phyloP scores from a whole-genome alignment of 2,329 filamentous ascomycete genomes.

The Nakataea oryzae region DNA sequence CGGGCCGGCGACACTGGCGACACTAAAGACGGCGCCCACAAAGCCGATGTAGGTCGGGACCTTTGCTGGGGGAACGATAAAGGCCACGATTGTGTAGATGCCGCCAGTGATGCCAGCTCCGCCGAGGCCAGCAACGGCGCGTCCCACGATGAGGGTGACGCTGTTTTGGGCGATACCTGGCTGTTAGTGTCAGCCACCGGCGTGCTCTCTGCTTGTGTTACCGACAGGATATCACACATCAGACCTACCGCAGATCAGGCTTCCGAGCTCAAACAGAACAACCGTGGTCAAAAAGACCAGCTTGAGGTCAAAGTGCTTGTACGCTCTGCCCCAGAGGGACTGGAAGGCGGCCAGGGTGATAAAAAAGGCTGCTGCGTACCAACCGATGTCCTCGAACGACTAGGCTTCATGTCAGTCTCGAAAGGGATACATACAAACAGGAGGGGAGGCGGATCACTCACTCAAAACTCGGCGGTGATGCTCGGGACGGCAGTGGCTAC shows the following conservation, averaged over 20 bases:
- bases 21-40: slow-evolving; percentile 16
- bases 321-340: slow-evolving; percentile 39
- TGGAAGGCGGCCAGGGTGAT: slow-evolving; percentile 33
- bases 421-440: no score
- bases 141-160: slow-evolving; percentile 40
- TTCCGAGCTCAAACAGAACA: slow-evolving; percentile 42
- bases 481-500: not conserved
- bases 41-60: slow-evolving; percentile 18
- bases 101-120: slow-evolving; percentile 38
- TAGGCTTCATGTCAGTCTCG: not conserved
- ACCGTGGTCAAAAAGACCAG: slow-evolving; percentile 28
- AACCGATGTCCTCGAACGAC: slow-evolving; percentile 10
- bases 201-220: no score
- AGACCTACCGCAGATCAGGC: not conserved
- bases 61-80: slow-evolving; percentile 24
- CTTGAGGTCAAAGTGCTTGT: slow-evolving; percentile 25
- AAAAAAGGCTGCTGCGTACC: slow-evolving; percentile 10
- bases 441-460: no score
- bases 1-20: slow-evolving; percentile 34
- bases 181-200: slow-evolving; percentile 25
- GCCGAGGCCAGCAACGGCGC: slow-evolving; percentile 41
- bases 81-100: slow-evolving; percentile 35
- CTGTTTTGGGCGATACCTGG: slow-evolving; percentile 34
- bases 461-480: not conserved
- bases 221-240: no score